These are phyloP conservation scores for Lipomyces chichibuensis DNA, from an alignment of 805 yeast genomes.

Conservation along the genomic window DNA sequence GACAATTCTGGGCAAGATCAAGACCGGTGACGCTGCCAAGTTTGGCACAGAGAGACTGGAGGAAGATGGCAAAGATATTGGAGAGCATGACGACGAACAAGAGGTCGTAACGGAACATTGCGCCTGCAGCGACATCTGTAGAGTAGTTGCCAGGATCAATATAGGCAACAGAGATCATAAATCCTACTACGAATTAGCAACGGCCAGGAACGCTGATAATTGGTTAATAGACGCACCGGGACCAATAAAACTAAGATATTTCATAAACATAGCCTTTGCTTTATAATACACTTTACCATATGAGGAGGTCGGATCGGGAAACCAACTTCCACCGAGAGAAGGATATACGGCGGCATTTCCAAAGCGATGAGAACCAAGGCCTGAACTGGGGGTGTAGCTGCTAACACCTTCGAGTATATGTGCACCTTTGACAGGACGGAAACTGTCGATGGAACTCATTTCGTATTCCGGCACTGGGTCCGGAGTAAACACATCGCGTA, in stretches of 20 bases:
- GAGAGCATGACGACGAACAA: constrained; percentile 78
- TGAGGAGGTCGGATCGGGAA: neutral
- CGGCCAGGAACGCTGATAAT: neutral
- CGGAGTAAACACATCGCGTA: neutral
- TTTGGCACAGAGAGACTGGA: constrained; percentile 83
- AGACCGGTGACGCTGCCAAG: constrained; percentile 93
- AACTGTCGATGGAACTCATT: neutral
- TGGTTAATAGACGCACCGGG: constrained; percentile 53
- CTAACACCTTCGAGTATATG: neutral
- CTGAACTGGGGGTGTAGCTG: neutral
- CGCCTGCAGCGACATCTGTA: constrained; percentile 93
- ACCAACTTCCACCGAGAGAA: neutral
- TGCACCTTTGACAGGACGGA: neutral
- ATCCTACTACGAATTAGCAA: constrained; percentile 44
- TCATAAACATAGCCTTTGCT: constrained; percentile 40
- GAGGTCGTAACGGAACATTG: constrained; percentile 77
- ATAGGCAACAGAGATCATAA: constrained; percentile 92
- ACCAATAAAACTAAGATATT: constrained; percentile 74
- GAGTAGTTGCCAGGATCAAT: constrained; percentile 98
- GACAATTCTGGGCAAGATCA: constrained; percentile 86
- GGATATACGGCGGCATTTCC: neutral
- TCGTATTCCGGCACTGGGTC: neutral
- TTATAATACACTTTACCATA: neutral
- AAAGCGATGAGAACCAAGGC: neutral
- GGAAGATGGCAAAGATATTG: constrained; percentile 81